Percentiles rank a stretch among this genome's conserved stretches.
Conservation (phyloP, 805 yeast genomes). For the Ogataea corticis region DNA sequence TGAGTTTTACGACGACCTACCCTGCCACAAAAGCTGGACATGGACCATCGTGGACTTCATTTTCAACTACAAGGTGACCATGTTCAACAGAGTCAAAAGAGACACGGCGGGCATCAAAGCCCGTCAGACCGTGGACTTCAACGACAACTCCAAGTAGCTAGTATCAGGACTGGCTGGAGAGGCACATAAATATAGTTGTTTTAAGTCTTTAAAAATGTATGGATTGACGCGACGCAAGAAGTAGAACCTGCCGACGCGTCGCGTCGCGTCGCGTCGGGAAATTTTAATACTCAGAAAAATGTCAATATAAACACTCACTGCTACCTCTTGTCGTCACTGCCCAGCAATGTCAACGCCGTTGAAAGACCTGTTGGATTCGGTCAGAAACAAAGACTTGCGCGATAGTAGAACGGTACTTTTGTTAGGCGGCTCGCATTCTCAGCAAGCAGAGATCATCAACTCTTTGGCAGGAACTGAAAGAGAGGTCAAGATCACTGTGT, state of each 20-base stretch:
- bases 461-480: background rate
- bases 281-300: too few species aligned
- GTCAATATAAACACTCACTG: background rate
- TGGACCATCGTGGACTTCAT: slow-evolving; percentile 74
- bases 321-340: background rate
- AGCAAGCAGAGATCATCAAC: slow-evolving; percentile 8
- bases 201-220: too few species aligned
- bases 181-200: too few species aligned
- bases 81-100: slow-evolving; percentile 84
- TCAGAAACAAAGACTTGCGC: slow-evolving; percentile 4
- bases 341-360: slow-evolving; percentile 14
- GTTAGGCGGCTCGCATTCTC: slow-evolving; percentile 10
- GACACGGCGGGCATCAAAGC: slow-evolving; percentile 36
- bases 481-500: slow-evolving; percentile 5
- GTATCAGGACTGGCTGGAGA: background rate
- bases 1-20: slow-evolving; percentile 82
- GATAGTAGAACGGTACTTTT: slow-evolving; percentile 7
- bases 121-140: slow-evolving; percentile 34
- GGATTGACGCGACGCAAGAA: too few species aligned
- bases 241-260: too few species aligned
- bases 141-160: slow-evolving; percentile 33
- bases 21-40: slow-evolving; percentile 75
- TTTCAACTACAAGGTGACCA: slow-evolving; percentile 60
- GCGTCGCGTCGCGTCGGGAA: background rate
- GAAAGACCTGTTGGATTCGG: slow-evolving; percentile 12